These are phyloP conservation scores for Aspergillus novofumigatus DNA, from an alignment of 2,329 filamentous ascomycete genomes.

Conservation along the genomic window DNA sequence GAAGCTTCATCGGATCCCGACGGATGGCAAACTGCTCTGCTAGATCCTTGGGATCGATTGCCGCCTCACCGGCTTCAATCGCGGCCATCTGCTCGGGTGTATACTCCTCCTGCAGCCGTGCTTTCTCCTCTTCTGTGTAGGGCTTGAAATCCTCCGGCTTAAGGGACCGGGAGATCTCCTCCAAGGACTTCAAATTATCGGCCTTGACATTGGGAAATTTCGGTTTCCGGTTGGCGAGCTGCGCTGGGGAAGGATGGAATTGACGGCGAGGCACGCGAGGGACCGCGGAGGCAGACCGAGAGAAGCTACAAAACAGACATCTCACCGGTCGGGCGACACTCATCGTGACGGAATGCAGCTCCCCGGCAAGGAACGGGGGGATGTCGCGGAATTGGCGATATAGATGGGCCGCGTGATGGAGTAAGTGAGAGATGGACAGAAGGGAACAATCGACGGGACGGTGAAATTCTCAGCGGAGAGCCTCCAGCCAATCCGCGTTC, in stretches of 20 bases:
- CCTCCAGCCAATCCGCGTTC: conserved; percentile 19
- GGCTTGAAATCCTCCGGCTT: conserved; percentile 43
- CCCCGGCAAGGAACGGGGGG: conserved; percentile 25
- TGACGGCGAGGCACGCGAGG: conserved; percentile 44
- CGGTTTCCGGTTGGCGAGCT: conserved; percentile 36
- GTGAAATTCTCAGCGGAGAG: conserved; percentile 25
- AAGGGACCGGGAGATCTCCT: conserved; percentile 18
- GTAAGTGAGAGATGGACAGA: background rate
- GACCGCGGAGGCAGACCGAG: conserved; percentile 35
- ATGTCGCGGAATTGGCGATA: conserved; percentile 1
- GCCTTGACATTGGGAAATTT: conserved; percentile 38
- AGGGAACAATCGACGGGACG: conserved; percentile 8
- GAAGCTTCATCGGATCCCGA: conserved; percentile 65
- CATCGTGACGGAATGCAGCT: conserved; percentile 37
- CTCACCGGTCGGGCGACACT: conserved; percentile 46
- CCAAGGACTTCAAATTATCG: conserved; percentile 24
- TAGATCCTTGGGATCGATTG: conserved; percentile 71
- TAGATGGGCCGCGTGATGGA: conserved; percentile 1
- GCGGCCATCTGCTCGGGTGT: conserved; percentile 76
- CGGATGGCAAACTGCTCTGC: conserved; percentile 68
- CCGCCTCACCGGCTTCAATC: conserved; percentile 73
- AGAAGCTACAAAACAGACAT: conserved; percentile 50
- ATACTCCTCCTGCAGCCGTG: conserved; percentile 63
- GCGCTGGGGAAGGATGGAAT: conserved; percentile 44
- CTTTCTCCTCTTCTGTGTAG: conserved; percentile 65